Conservation (phyloP, 192 early-diverging fungal species). For the Coemansia sp. region DNA sequence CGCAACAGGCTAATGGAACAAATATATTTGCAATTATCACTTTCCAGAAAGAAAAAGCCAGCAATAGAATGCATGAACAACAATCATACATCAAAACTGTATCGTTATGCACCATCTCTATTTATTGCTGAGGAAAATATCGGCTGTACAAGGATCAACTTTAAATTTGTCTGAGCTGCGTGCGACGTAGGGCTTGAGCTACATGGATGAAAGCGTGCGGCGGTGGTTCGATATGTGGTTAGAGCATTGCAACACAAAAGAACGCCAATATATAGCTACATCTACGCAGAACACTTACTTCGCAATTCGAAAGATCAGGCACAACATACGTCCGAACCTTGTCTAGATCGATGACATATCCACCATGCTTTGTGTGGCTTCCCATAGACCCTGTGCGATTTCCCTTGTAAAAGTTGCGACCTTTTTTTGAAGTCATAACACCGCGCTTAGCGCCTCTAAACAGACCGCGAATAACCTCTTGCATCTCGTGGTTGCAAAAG, state of each 20-base stretch:
- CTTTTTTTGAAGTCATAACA: conserved; percentile 56
- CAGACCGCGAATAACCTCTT: conserved; percentile 53
- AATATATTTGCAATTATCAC: background rate
- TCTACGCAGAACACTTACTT: conserved; percentile 19
- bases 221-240: background rate
- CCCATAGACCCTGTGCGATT: conserved; percentile 58
- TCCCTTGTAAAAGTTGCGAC: conserved; percentile 57
- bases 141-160: conserved; percentile 31
- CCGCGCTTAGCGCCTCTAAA: conserved; percentile 55
- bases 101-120: background rate
- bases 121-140: conserved; percentile 14
- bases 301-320: conserved; percentile 44
- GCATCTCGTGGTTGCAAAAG: conserved; percentile 22
- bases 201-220: background rate
- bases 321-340: conserved; percentile 56
- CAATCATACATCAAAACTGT: background rate
- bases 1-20: no score
- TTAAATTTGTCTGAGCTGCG: conserved; percentile 46
- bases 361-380: conserved; percentile 54
- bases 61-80: background rate
- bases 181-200: conserved; percentile 54
- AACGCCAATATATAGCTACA: background rate
- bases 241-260: background rate
- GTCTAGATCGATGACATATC: conserved; percentile 40
- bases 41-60: background rate